Conservation (phyloP, 148 eudicot species). For the Silene latifolia region DNA sequence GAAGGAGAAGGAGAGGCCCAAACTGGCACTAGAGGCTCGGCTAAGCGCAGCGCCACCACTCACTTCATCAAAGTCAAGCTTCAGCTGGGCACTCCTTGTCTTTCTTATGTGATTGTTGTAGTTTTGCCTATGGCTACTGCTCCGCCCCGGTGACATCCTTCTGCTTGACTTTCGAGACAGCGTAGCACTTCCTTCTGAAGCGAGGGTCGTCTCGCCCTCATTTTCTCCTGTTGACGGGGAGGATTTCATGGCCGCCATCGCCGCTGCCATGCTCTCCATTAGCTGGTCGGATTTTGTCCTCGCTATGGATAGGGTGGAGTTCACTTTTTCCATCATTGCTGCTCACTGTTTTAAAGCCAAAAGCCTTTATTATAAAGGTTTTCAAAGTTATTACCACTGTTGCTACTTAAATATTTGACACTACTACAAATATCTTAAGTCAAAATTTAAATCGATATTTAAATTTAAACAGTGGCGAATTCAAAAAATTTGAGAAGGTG, state of each 20-base stretch:
- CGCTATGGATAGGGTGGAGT: slow-evolving; percentile 36
- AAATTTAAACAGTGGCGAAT: no score
- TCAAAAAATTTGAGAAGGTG: no score
- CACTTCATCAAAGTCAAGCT: slow-evolving; percentile 51
- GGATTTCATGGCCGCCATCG: slow-evolving; percentile 46
- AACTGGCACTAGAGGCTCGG: slow-evolving; percentile 90
- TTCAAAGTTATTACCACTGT: no score
- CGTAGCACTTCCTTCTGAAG: slow-evolving; percentile 14
- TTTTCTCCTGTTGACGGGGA: slow-evolving; percentile 31
- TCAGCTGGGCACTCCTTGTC: slow-evolving; percentile 81
- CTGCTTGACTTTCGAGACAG: slow-evolving; percentile 56
- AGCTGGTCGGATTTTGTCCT: slow-evolving; percentile 81
- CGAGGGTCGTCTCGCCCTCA: slow-evolving; percentile 18
- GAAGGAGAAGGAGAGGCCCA: slow-evolving; percentile 81
- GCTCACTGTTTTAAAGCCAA: no score
- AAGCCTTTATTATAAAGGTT: no score
- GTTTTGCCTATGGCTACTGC: slow-evolving; percentile 33
- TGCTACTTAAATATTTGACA: no score
- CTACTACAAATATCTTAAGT: no score
- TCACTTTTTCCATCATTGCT: slow-evolving; percentile 51
- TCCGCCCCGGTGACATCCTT: slow-evolving; percentile 32
- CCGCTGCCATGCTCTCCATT: slow-evolving; percentile 49
- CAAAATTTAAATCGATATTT: no score
- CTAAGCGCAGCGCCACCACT: slow-evolving; percentile 87
- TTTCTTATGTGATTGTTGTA: slow-evolving; percentile 64